Percentiles rank a stretch among this genome's conserved stretches.
Evolutionary conservation across 495 filamentous ascomycete genomes (phyloP).

Genomic region (Margaritispora aquatica): DNA sequence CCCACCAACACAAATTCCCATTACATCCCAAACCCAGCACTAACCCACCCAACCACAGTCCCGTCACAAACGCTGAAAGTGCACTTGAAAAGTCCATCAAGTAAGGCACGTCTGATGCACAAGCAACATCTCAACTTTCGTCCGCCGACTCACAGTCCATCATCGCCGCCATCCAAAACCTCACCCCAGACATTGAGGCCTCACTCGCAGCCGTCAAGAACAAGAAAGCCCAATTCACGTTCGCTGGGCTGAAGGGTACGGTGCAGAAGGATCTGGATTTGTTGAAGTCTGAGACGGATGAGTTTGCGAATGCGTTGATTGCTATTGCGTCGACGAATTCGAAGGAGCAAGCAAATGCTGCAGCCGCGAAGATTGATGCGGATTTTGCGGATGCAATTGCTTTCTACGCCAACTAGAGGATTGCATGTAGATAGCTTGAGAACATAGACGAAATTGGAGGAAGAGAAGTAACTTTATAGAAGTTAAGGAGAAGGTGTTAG

Average conservation of each 20-base stretch:
- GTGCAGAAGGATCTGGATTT: background rate
- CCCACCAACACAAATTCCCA: background rate
- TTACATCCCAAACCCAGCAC: background rate
- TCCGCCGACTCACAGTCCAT: background rate
- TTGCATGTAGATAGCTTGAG: background rate
- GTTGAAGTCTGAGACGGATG: slow-evolving; percentile 6
- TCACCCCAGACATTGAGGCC: slow-evolving; percentile 5
- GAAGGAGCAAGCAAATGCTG: background rate
- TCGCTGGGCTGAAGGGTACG: background rate
- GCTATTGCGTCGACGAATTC: background rate
- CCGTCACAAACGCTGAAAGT: background rate
- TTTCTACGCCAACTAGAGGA: background rate
- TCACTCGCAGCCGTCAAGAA: background rate
- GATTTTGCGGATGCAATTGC: background rate
- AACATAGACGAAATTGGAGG: background rate
- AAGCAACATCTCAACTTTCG: slow-evolving; percentile 5
- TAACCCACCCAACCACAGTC: background rate
- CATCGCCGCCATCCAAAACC: slow-evolving; percentile 4
- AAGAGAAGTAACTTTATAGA: background rate
- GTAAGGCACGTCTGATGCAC: background rate
- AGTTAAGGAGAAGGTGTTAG: too few species aligned
- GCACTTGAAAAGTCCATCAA: slow-evolving; percentile 1
- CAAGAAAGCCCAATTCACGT: slow-evolving; percentile 7
- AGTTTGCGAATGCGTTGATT: slow-evolving; percentile 2
- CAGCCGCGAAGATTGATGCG: background rate